Evolutionary conservation across 73 alveolate species (phyloP).

Genomic region (Effrenium voratum): DNA sequence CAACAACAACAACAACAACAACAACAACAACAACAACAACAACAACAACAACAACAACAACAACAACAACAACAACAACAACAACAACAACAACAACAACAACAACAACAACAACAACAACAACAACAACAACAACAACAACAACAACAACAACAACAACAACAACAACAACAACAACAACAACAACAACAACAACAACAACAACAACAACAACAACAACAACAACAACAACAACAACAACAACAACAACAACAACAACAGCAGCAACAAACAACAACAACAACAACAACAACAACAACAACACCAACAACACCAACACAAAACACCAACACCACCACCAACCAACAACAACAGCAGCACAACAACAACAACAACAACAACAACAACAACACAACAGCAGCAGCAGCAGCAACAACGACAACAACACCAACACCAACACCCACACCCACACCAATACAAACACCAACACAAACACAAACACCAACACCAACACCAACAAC

Average conservation of each 20-base stretch:
- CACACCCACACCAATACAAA: too few species aligned
- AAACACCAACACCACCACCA: too few species aligned
- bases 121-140: neutral
- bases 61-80: neutral
- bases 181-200: neutral
- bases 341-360: too few species aligned
- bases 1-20: neutral
- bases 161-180: conserved; percentile 15
- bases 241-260: neutral
- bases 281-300: neutral
- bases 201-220: conserved; percentile 1
- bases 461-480: too few species aligned
- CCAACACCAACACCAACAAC: too few species aligned
- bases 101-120: neutral
- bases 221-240: conserved; percentile 8
- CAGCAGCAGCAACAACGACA: too few species aligned
- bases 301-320: too few species aligned
- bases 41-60: neutral
- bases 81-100: neutral
- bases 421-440: too few species aligned
- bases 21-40: neutral
- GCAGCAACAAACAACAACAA: neutral
- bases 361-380: too few species aligned
- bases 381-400: too few species aligned
- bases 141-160: conserved; percentile 13